phyloP scores from a whole-genome alignment of 176 grass and related monocot species.

The Sorghum bicolor region Sorghum_bicolor_NCBIv3 NC_012871.2:73787501-73788000 shows the following conservation, averaged over 20 bases:
- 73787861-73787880: conserved; percentile 58
- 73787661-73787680: neutral
- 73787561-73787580: too few species aligned
- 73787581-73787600: neutral
- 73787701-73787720: neutral
- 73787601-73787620: too few species aligned
- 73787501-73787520: conserved; percentile 88
- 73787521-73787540: conserved; percentile 72
- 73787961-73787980: too few species aligned
- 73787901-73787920: conserved; percentile 56
- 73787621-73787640: conserved; percentile 10
- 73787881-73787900: conserved; percentile 90
- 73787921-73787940: conserved; percentile 35
- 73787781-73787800: neutral
- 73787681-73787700: neutral
- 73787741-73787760: neutral
- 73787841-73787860: conserved; percentile 60
- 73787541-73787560: neutral
- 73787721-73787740: neutral
- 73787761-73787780: neutral
- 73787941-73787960: too few species aligned
- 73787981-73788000: too few species aligned
- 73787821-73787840: neutral
- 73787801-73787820: neutral
- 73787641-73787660: neutral